Evolutionary conservation across 768 basidiomycete genomes (phyloP).

Genomic region (Glaciozyma martinii): DNA sequence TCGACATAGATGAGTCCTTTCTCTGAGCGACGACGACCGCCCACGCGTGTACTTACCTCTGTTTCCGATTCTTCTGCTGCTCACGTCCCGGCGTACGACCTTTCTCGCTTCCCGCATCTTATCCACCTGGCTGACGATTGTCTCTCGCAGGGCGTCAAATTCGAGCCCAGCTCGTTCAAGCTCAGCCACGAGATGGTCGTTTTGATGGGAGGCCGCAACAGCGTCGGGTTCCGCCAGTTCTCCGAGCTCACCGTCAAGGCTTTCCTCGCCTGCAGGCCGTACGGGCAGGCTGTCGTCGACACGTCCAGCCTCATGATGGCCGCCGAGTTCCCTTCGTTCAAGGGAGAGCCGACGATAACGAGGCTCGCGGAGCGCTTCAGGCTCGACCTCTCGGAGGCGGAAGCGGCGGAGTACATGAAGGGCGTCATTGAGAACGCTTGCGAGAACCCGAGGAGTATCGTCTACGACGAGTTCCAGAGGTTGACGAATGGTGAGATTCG

Average conservation of each 20-base stretch:
- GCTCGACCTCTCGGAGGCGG: constrained; percentile 68
- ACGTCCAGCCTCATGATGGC: constrained; percentile 89
- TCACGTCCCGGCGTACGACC: constrained; percentile 60
- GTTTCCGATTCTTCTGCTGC: constrained; percentile 30
- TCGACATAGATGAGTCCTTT: constrained; percentile 86
- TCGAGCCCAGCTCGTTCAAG: constrained; percentile 96
- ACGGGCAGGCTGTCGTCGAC: constrained; percentile 79
- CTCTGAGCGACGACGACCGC: constrained; percentile 32
- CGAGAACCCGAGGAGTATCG: constrained; percentile 81
- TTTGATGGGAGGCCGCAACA: constrained; percentile 89
- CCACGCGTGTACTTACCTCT: not conserved
- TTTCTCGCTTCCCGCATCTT: not conserved
- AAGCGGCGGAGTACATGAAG: constrained; percentile 92
- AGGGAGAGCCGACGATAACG: constrained; percentile 84
- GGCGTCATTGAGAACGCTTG: constrained; percentile 80
- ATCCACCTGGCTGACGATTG: constrained; percentile 3
- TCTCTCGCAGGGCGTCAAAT: constrained; percentile 75
- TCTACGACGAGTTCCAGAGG: constrained; percentile 1
- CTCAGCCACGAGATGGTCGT: constrained; percentile 97
- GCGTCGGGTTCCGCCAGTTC: constrained; percentile 90
- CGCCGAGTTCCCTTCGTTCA: constrained; percentile 90
- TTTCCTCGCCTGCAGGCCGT: constrained; percentile 91
- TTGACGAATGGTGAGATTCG: not conserved
- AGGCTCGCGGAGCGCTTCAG: constrained; percentile 80
- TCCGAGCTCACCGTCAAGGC: constrained; percentile 89